Evolutionary conservation across 805 yeast genomes (phyloP).

Genomic region (Vanderwaltozyma polyspora): DNA sequence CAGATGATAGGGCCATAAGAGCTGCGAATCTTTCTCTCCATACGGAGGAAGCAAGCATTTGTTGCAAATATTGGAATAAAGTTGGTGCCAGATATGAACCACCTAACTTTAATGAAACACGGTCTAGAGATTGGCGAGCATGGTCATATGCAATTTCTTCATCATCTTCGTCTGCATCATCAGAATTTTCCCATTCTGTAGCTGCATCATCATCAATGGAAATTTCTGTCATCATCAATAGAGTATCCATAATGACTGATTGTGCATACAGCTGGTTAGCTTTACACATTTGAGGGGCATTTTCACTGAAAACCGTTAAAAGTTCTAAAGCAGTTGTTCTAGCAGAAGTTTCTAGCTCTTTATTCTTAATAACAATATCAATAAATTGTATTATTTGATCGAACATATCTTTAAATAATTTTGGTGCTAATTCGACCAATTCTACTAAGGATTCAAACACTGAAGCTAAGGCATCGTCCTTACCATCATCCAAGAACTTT

Average conservation of each 20-base stretch:
- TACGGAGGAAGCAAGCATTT: slow-evolving; percentile 59
- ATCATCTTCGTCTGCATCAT: slow-evolving; percentile 67
- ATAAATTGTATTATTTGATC: slow-evolving; percentile 79
- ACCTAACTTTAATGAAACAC: slow-evolving; percentile 72
- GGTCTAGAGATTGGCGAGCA: slow-evolving; percentile 89
- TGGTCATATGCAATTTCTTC: slow-evolving; percentile 80
- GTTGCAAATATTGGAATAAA: slow-evolving; percentile 74
- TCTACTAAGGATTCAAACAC: slow-evolving; percentile 87
- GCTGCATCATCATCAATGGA: slow-evolving; percentile 83
- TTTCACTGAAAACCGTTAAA: slow-evolving; percentile 81
- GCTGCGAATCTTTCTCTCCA: slow-evolving; percentile 98
- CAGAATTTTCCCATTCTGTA: slow-evolving; percentile 74
- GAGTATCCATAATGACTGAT: slow-evolving; percentile 58
- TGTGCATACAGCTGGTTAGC: slow-evolving; percentile 60
- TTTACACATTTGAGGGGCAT: slow-evolving; percentile 92
- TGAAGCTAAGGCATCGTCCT: slow-evolving; percentile 69
- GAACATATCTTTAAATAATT: slow-evolving; percentile 85
- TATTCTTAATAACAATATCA: slow-evolving; percentile 70
- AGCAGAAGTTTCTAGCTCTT: slow-evolving; percentile 65
- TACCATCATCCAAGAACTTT: slow-evolving; percentile 64
- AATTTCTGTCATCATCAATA: slow-evolving; percentile 85
- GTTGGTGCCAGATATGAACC: slow-evolving; percentile 81
- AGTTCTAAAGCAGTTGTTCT: slow-evolving; percentile 83
- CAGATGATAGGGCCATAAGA: slow-evolving; percentile 89
- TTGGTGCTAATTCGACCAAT: slow-evolving; percentile 86